Percentiles rank a stretch among this genome's conserved stretches.
Conservation (phyloP, 345 rosid genomes). For the Gossypium australe region DNA sequence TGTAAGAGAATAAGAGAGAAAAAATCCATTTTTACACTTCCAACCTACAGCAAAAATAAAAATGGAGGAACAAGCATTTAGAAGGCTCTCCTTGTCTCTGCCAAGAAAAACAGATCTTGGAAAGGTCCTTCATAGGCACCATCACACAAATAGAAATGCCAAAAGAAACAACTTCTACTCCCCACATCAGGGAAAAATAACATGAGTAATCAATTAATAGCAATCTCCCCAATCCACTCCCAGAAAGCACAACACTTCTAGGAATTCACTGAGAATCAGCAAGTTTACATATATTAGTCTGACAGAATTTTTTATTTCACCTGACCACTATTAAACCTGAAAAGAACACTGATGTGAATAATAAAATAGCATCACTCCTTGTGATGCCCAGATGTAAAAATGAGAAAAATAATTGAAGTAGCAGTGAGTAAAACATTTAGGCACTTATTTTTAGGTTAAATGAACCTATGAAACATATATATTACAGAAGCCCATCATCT, state of each 20-base stretch:
- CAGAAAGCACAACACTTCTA: neutral
- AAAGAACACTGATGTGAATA: neutral
- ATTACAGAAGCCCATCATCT: neutral
- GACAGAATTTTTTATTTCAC: neutral
- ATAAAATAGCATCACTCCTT: neutral
- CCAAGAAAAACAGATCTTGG: neutral
- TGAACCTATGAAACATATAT: neutral
- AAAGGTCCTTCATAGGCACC: neutral
- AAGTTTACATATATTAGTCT: neutral
- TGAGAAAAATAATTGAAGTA: neutral
- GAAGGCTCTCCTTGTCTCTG: neutral
- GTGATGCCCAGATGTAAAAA: neutral
- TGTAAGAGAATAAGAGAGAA: too few relatives aligned
- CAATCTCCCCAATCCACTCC: neutral
- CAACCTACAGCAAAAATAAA: neutral
- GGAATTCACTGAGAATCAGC: neutral
- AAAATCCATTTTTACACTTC: too few relatives aligned
- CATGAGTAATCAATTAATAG: neutral
- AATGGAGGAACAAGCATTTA: constrained; percentile 2
- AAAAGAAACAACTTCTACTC: neutral
- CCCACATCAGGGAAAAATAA: neutral
- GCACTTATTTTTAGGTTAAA: neutral
- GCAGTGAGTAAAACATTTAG: neutral
- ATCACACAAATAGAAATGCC: neutral
- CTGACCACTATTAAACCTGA: neutral